Evolutionary conservation across 768 basidiomycete species (phyloP), one percentile per base, ranked within the genome.

Genomic region (Lentinula raphanica): DNA sequence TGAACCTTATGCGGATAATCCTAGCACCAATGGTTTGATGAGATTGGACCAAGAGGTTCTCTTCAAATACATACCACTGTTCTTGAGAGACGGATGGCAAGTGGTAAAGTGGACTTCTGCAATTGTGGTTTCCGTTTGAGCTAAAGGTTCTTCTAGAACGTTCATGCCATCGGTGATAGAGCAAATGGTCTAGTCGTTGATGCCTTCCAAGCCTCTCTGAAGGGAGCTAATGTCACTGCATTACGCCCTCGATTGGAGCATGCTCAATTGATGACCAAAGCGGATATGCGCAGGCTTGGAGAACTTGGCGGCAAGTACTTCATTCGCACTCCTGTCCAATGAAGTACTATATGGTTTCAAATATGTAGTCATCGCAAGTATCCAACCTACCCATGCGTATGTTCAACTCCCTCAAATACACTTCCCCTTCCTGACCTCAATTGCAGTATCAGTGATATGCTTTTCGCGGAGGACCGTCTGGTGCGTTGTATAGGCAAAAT

Each of bases 341-440:
- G 9, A 12, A 23, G 32, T 39, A 8, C 39, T 21, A 53, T 53
- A 38, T 15, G 38, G n/a, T 48, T 46, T 17, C 36, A 29, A 59
- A 56, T n/a, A n/a, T n/a, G 13, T 63, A 94, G 91, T 95, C 36
- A 94, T 96, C 64, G 92, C 88, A 17, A 94, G 90, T 65, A 79
- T 94, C 11, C 94, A 96, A 68, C 93, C 94, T 13, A 93, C 90
- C 3, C 93, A 95, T 74, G 91, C 81, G 82, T 92, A 66, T 66
- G 88, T 81, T 55, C 13, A 38, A n/a, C n/a, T n/a, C n/a, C 13
- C 32, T 35, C 15, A 59, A 49, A n/a, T 21, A 44, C 21, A 31
- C 27, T 28, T 6, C 23, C 29, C n/a, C 13, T 35, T 8, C 12
- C 23, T 23, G 42, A 44, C 42, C n/a, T 9, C 19, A 32, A 29